phyloP scores from a whole-genome alignment of 1,284 basidiomycete species.

The Phenoliferia sp. region DNA sequence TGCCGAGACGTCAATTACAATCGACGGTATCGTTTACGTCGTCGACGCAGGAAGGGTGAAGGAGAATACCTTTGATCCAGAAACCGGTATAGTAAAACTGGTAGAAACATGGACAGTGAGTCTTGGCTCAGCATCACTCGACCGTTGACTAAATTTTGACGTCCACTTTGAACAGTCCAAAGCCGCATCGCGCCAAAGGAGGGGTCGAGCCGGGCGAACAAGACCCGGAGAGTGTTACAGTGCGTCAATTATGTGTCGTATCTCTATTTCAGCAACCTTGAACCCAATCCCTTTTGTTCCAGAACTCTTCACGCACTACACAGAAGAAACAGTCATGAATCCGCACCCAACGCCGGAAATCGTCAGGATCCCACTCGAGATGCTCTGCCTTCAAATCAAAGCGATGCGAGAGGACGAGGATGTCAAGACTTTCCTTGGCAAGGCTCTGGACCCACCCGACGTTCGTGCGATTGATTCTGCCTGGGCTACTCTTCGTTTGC shows the following conservation, averaged over 20 bases:
- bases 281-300: slow-evolving; percentile 23
- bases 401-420: slow-evolving; percentile 72
- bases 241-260: slow-evolving; percentile 5
- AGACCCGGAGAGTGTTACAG: slow-evolving; percentile 73
- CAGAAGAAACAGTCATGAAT: slow-evolving; percentile 65
- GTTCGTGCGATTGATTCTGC: slow-evolving; percentile 72
- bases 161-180: no score
- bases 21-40: slow-evolving; percentile 75
- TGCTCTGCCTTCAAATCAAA: slow-evolving; percentile 75
- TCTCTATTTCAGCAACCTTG: slow-evolving; percentile 16
- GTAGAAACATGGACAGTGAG: slow-evolving; percentile 74
- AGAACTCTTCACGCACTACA: slow-evolving; percentile 66
- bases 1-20: slow-evolving; percentile 86
- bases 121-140: no score
- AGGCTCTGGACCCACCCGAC: slow-evolving; percentile 79
- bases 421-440: slow-evolving; percentile 62
- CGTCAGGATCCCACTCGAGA: slow-evolving; percentile 53
- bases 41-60: slow-evolving; percentile 84
- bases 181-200: slow-evolving; percentile 75
- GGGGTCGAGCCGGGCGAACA: slow-evolving; percentile 86
- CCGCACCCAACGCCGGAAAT: slow-evolving; percentile 52
- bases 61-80: slow-evolving; percentile 76
- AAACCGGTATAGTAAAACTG: slow-evolving; percentile 67
- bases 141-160: no score
- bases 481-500: slow-evolving; percentile 65